A percentile compares a stretch with the other conserved stretches of the same genome.
These are phyloP conservation scores for Fragaria ananassa DNA, from an alignment of 306 rosid species.

Conservation along the genomic window DNA sequence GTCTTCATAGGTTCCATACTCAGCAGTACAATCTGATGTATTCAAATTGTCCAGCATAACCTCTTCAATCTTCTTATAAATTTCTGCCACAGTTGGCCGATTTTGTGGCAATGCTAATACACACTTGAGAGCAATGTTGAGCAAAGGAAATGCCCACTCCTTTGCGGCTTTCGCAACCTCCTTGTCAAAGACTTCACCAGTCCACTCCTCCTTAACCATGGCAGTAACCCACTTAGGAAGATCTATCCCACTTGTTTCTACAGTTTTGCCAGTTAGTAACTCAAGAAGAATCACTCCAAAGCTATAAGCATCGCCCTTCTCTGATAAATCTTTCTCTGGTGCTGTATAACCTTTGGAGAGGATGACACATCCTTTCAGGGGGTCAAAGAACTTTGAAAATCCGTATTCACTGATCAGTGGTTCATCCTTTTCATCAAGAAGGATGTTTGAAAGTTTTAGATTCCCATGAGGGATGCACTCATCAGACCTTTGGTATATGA, in stretches of 20 bases:
- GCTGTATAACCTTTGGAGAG: constrained; percentile 52
- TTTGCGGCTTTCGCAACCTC: constrained; percentile 40
- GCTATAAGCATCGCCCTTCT: constrained; percentile 60
- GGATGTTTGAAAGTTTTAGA: constrained; percentile 69
- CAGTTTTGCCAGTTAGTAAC: constrained; percentile 59
- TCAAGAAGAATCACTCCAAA: constrained; percentile 65
- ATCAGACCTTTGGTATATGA: constrained; percentile 41
- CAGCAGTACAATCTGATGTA: constrained; percentile 23
- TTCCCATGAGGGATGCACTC: constrained; percentile 68
- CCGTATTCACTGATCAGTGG: constrained; percentile 73
- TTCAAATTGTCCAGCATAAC: constrained; percentile 29
- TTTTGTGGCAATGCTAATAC: constrained; percentile 47
- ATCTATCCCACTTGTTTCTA: constrained; percentile 50
- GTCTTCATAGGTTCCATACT: constrained; percentile 17
- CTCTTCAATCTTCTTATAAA: constrained; percentile 51
- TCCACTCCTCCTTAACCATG: constrained; percentile 80
- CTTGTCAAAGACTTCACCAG: constrained; percentile 75
- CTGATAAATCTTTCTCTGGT: constrained; percentile 56
- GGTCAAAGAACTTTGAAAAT: constrained; percentile 48
- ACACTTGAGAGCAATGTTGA: constrained; percentile 49
- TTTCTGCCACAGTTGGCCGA: constrained; percentile 49
- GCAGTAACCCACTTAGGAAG: constrained; percentile 77
- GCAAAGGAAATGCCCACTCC: constrained; percentile 46
- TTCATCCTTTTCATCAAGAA: constrained; percentile 48
- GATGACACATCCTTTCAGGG: constrained; percentile 29